Percentiles rank a stretch among this genome's conserved stretches.
These are phyloP conservation scores for Microsporum canis DNA, from an alignment of 2,329 filamentous ascomycete species.

Conservation along the genomic window DNA sequence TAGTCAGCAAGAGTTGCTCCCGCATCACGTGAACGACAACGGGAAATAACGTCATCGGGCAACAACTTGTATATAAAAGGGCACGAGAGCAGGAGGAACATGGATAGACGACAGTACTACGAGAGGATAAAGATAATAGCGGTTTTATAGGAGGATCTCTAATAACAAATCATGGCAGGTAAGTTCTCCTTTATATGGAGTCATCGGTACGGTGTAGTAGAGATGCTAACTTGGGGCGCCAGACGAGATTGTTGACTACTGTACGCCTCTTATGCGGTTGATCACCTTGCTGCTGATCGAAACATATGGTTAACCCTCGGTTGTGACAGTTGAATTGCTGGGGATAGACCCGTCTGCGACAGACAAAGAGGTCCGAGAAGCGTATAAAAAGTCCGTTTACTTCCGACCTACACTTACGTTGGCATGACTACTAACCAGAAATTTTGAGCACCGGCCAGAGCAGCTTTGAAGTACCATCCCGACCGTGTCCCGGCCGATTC, in stretches of 20 bases:
- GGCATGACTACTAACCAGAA: too few relatives aligned
- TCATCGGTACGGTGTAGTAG: background rate
- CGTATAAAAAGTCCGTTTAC: constrained; percentile 68
- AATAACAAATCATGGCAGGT: background rate
- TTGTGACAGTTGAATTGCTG: constrained; percentile 56
- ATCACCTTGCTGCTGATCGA: background rate
- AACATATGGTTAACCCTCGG: background rate
- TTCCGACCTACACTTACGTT: too few relatives aligned
- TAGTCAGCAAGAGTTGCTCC: background rate
- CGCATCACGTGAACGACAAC: background rate
- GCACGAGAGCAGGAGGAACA: background rate
- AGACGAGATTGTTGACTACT: constrained; percentile 46
- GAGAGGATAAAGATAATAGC: background rate
- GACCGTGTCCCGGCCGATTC: constrained; percentile 78
- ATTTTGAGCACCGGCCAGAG: constrained; percentile 38
- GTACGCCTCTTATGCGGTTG: constrained; percentile 29
- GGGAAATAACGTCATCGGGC: background rate
- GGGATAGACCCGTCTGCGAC: constrained; percentile 63
- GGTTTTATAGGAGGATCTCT: too few relatives aligned
- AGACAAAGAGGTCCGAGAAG: constrained; percentile 75
- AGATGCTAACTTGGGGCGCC: background rate
- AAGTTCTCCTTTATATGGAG: background rate
- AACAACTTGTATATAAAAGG: background rate
- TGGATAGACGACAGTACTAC: background rate
- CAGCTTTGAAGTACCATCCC: constrained; percentile 83